These are phyloP conservation scores for Hirsutella rhossiliensis DNA, from an alignment of 2,329 filamentous ascomycete genomes.

Conservation along the genomic window DNA sequence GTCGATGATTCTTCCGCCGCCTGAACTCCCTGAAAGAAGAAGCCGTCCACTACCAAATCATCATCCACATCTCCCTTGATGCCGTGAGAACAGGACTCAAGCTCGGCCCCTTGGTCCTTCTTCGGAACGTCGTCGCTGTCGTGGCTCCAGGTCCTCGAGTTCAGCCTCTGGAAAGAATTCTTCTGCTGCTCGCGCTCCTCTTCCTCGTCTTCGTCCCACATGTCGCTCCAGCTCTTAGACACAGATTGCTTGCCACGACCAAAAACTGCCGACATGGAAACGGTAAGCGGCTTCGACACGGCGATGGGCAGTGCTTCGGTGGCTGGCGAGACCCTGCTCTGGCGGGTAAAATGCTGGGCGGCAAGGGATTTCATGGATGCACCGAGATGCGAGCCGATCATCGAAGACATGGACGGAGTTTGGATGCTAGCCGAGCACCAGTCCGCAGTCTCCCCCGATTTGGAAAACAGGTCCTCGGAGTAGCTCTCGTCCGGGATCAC, in stretches of 20 bases:
- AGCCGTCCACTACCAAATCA: constrained; percentile 55
- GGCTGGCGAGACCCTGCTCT: constrained; percentile 40
- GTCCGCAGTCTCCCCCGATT: constrained; percentile 58
- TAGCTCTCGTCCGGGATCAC: constrained; percentile 73
- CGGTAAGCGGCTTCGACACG: constrained; percentile 61
- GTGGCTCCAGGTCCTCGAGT: constrained; percentile 68
- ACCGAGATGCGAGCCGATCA: constrained; percentile 71
- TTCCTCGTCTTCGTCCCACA: constrained; percentile 88
- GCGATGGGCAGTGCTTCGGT: constrained; percentile 66
- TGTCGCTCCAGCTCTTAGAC: constrained; percentile 98
- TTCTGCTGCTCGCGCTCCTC: constrained; percentile 56
- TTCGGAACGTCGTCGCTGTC: constrained; percentile 41
- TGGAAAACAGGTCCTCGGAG: constrained; percentile 74
- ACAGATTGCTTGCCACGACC: constrained; percentile 65
- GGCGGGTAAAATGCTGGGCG: constrained; percentile 29
- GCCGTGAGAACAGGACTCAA: constrained; percentile 11
- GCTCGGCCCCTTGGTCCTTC: constrained; percentile 9
- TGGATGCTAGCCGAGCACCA: constrained; percentile 71
- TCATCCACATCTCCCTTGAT: constrained; percentile 44
- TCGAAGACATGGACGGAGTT: constrained; percentile 72
- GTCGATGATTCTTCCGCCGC: constrained; percentile 23
- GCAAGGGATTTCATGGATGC: constrained; percentile 67
- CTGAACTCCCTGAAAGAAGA: constrained; percentile 59
- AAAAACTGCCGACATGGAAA: constrained; percentile 69
- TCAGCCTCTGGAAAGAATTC: constrained; percentile 49